Base-by-base conservation (phyloP, 1,284 basidiomycete species). In the Erythrobasidium hasegawianum region DNA sequence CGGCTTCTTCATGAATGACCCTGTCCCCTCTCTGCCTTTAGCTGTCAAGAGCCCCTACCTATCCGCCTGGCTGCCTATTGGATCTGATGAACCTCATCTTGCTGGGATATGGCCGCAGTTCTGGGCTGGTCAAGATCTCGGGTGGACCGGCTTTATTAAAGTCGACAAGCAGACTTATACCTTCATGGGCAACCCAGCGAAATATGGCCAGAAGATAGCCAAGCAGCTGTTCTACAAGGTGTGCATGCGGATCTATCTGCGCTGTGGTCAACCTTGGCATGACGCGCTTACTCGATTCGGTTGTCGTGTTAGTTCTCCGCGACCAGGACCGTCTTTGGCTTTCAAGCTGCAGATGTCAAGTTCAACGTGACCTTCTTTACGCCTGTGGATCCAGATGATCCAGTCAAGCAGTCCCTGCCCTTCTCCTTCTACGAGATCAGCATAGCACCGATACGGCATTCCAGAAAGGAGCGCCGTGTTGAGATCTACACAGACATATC, bases 401-500 rank as follows among this genome's bases (percentile, higher is more conserved):
- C 58, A 39, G 24, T 59, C 13, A 59, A 59, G 45, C 58, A 59
- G 26, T 59, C 58, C 20, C 33, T 59, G 10, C 58, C 47, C 1
- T 33, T 60, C 43, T n/a, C 29, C 11, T 39, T n/a, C 29, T 40
- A 38, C 20, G 55, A 57, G 20, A 20, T 57, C 3, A 18, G 29
- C 18, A 13, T 39, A 9, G 33, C 33, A 33, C 5, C 33, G 11
- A 5, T 11, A 11, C 4, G 11, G 33, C 27, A 57, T 7, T 38
- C 27, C 2, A 33, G 26, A 13, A 9, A 16, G 11, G 29, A 57
- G 38, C 55, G 41, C 33, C 11, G 41, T 20, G 29, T 57, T n/a
- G n/a, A 33, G 20, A 10, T 57, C 8, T 57, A 57, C 22, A 40
- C 38, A 18, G 55, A 57, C 55, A 57, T 57, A 16, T 29, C 55